Percentiles rank a stretch among this genome's conserved stretches.
Conservation (phyloP, 148 eudicot species). For the Nepenthes mirabilis region DNA sequence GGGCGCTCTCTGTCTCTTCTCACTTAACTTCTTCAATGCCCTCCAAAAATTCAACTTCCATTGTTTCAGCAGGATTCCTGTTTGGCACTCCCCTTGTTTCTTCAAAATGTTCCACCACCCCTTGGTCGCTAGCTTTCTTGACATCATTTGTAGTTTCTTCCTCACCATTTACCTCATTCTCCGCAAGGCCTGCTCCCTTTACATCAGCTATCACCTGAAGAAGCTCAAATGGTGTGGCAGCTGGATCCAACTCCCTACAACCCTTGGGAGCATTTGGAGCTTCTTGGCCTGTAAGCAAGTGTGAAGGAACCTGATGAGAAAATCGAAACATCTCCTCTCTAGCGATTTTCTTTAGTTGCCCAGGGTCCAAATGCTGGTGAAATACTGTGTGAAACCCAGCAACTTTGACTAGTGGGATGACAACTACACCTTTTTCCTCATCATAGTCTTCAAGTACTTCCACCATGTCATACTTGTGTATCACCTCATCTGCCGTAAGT, state of each 20-base stretch:
- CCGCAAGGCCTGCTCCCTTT: conserved; percentile 15
- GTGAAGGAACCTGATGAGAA: conserved; percentile 57
- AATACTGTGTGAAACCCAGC: conserved; percentile 69
- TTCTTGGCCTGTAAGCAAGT: conserved; percentile 40
- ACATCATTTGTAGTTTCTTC: conserved; percentile 4
- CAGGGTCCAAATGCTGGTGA: conserved; percentile 43
- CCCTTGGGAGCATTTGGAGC: conserved; percentile 37
- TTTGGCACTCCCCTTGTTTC: conserved; percentile 4
- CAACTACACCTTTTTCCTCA: conserved; percentile 33
- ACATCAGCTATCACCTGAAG: conserved; percentile 33
- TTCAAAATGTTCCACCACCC: conserved; percentile 4
- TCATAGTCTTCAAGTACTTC: conserved; percentile 48
- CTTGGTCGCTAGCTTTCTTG: conserved; percentile 8
- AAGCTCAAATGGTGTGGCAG: conserved; percentile 50
- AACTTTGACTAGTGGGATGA: conserved; percentile 63
- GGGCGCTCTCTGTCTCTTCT: too few relatives aligned
- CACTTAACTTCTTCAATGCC: neutral
- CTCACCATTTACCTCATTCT: conserved; percentile 10
- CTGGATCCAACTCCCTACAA: conserved; percentile 66
- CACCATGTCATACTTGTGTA: conserved; percentile 60
- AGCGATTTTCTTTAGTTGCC: conserved; percentile 30
- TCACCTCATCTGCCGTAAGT: conserved; percentile 34
- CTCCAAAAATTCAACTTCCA: conserved; percentile 5
- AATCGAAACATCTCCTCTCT: conserved; percentile 41
- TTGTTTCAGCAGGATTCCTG: neutral